Evolutionary conservation across 2,329 filamentous ascomycete genomes (phyloP), one percentile per base, ranked within the genome.

Genomic region (Colletotrichum godetiae): DNA sequence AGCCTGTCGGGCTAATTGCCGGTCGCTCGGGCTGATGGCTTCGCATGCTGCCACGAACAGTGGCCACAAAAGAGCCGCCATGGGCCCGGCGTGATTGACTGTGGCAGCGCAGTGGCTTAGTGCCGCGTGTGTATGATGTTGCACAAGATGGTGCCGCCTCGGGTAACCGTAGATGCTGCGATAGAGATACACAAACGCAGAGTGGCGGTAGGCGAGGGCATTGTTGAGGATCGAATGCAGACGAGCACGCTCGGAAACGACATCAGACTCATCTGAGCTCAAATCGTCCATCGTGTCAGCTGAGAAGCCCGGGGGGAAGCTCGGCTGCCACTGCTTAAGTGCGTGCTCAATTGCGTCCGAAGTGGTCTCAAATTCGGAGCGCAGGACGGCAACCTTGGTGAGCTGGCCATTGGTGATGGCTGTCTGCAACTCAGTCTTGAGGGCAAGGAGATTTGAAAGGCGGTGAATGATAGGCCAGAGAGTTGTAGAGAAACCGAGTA

Each of bases 401-500:
- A 81, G 72, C 67, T 86, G 82, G 15, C 84, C 83, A 24, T 81
- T 80, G 8, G 79, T 77, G 22, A 85, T 80, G 7, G 88, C 88
- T 5, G 78, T 79, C 68, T 88, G 85, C 2, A 91, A 81, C 58
- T 89, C 86, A 15, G 80, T 83, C 76, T 90, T 91, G 15, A 90
- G 82, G 1, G 86, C 84, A 1, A 86, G 81, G 0, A 92, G 84
- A 71, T 86, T 88, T 0, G 89, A 90, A 2, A 92, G 84, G 11
- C 88, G 87, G 76, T 92, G 89, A 73, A 92, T 90, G 22, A 91
- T 87, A 12, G 90, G 90, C 90, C 90, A 92, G 0, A 92, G 81
- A 3, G 89, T 89, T 1, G 88, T 91, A 1, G 89, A 88, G 82
- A 92, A 88, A 27, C 90, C 90, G 1, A 92, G 86, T 2, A 92